phyloP scores from a whole-genome alignment of 352 stramenopile genomes.

The Globisporangium rhizosaccharum region DNA sequence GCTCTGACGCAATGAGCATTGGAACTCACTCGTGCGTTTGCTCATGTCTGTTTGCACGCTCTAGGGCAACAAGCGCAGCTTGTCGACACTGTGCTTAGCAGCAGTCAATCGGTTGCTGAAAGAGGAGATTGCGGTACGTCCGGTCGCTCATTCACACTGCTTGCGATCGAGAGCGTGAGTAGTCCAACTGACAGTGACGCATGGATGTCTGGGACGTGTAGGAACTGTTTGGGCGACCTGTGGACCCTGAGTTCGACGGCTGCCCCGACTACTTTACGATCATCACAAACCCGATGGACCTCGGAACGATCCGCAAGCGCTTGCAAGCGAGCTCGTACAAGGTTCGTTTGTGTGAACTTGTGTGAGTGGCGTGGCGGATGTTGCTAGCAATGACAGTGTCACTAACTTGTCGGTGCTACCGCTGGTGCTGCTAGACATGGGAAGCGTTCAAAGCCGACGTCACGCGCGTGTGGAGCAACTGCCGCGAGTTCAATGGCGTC shows the following conservation, averaged over 20 bases:
- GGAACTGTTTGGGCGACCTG: constrained; percentile 79
- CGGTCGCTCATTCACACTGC: too few relatives aligned
- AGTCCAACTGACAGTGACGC: too few relatives aligned
- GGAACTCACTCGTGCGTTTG: not conserved
- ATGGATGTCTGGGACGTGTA: constrained; percentile 9
- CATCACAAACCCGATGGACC: constrained; percentile 81
- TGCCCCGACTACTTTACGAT: constrained; percentile 83
- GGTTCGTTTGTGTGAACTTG: constrained; percentile 22
- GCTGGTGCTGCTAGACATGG: constrained; percentile 47
- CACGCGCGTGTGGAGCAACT: constrained; percentile 82
- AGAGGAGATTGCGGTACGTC: constrained; percentile 61
- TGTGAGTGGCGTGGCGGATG: not conserved
- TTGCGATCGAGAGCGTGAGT: too few relatives aligned
- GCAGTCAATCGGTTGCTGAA: constrained; percentile 62
- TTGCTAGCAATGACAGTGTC: not conserved
- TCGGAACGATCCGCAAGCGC: constrained; percentile 74
- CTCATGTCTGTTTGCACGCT: not conserved
- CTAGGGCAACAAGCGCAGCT: constrained; percentile 22
- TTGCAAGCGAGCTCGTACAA: constrained; percentile 55
- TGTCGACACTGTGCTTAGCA: constrained; percentile 57
- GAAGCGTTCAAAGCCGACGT: constrained; percentile 76
- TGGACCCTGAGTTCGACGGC: constrained; percentile 75
- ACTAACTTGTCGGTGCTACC: not conserved
- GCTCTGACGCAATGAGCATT: not conserved
- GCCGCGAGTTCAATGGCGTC: constrained; percentile 66